Base-by-base conservation (phyloP, 2,329 filamentous ascomycete genomes). In the Paecilomyces variotii region DNA sequence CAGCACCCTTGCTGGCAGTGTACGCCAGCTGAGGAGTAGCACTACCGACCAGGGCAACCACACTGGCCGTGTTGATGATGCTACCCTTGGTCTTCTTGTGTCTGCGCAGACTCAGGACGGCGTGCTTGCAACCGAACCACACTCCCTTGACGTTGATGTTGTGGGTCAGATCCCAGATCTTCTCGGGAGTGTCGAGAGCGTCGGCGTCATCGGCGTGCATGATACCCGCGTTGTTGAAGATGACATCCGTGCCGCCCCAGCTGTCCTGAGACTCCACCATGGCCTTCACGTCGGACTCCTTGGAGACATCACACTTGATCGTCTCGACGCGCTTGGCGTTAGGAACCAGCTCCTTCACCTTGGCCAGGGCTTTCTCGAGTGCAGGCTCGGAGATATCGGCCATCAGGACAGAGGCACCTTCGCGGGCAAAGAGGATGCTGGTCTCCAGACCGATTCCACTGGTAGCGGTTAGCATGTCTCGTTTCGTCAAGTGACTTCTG, bases 161-260 rank as follows among this genome's bases (percentile, higher is more conserved):
- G 62, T 96, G 91, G 3, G 92, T 97, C 65, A 96, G 79, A 69
- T 97, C 91, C 92, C 92, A 97, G 79, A 97, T 92, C 68, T 85
- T 86, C 79, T 96, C 91, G 55, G 90, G 87, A 1, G 91, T 96
- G 72, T 88, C 84, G 72, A 95, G 79, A 54, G 92, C 91, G 74
- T 91, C 87, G 70, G 84, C 87, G 73, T 91, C 88, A 59, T 88
- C 81, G 54, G 85, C 87, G 78, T 96, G 92, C 92, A 97, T 97
- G 75, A 97, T 97, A 57, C 92, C 92, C 26, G 92, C 92, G 74
- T 97, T 97, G 85, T 97, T 97, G 86, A 96, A 97, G 68, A 96
- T 90, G 70, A 96, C 81, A 73, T 97, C 92, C 2, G 94, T 77
- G 52, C 92, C 92, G 70, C 92, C 92, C 89, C 90, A 95, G 59